These are phyloP conservation scores for Plantago coronopus DNA, from an alignment of 305 asterid genomes.

Conservation along the genomic window DNA sequence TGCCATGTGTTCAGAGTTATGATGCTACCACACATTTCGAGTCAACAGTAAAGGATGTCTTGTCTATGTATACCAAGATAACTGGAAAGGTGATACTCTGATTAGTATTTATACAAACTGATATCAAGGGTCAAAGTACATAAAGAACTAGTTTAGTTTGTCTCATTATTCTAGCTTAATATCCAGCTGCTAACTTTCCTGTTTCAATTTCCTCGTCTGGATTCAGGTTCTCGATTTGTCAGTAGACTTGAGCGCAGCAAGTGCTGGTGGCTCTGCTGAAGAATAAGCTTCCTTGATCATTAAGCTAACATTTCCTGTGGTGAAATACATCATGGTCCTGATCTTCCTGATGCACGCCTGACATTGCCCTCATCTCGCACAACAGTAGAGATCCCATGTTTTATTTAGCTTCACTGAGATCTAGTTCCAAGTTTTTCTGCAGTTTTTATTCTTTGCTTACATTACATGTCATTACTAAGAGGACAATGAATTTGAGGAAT, in stretches of 20 bases:
- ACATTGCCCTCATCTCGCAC: conserved; percentile 1
- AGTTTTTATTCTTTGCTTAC: neutral
- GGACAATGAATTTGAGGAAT: neutral
- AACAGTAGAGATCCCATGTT: neutral
- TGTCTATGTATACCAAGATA: conserved; percentile 75
- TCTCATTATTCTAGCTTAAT: too few relatives aligned
- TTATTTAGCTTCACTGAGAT: neutral
- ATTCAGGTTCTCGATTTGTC: conserved; percentile 73
- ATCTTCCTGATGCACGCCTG: neutral
- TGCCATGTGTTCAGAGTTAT: conserved; percentile 55
- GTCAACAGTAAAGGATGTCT: conserved; percentile 78
- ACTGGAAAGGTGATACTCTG: conserved; percentile 69
- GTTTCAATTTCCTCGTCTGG: neutral
- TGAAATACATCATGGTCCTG: neutral
- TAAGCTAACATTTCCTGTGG: conserved; percentile 1
- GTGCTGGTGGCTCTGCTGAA: conserved; percentile 52
- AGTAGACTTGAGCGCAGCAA: conserved; percentile 92
- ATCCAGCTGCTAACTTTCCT: neutral
- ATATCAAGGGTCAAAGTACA: neutral
- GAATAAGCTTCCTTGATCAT: conserved; percentile 33
- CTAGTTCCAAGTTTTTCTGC: conserved; percentile 4
- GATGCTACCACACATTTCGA: conserved; percentile 91
- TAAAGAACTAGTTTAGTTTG: too few relatives aligned
- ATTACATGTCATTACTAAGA: neutral
- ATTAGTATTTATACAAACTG: neutral